Evolutionary conservation across 176 grass and related monocot genomes (phyloP), one percentile per base, ranked within the genome.

Genomic region (Musa troglodytarum): DNA sequence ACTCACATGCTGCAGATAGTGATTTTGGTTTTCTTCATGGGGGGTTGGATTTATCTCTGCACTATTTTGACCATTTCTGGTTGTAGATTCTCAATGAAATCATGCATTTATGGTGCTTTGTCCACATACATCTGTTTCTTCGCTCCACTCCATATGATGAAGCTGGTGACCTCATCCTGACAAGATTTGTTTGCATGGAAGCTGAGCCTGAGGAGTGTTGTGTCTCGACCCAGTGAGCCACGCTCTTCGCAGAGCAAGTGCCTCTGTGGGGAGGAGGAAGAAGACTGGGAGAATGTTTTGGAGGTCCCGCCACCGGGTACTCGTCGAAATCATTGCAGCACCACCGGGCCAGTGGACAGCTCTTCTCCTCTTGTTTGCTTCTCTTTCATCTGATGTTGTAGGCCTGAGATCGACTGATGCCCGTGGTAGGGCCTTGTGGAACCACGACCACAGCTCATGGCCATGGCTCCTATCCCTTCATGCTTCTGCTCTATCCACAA

Each of bases 331-430:
- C 17, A 70, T 70, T n/a, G 29, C 29, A 50, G 23, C 43, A 51
- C 19, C 50, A 51, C 34, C 52, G 68, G 68, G 68, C 9, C 68
- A 51, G 68, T 50, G 12, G 43, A 70, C 68, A 70, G 68, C 68
- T 70, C 68, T 50, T 11, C 34, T 50, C 68, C 49, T 11, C 49
- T 69, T 70, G 68, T 70, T 70, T 19, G 3, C 68, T 70, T 68
- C 43, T 70, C 68, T 50, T 50, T 70, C 51, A 21, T 10, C 8
- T n/a, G 34, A 50, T 70, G 43, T 51, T 51, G 29, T 19, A 70
- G 21, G 68, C 66, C 49, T 49, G 28, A 14, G 28, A 49, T 19
- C 21, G 11, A 34, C 11, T 2, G 9, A 7, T 21, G 68, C 34
- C 49, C 3, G 68, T n/a, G 8, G 68, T 50, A 70, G 68, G 68